Evolutionary conservation across 2,329 filamentous ascomycete genomes (phyloP), one percentile per base, ranked within the genome.

Genomic region (Emmonsia crescens): DNA sequence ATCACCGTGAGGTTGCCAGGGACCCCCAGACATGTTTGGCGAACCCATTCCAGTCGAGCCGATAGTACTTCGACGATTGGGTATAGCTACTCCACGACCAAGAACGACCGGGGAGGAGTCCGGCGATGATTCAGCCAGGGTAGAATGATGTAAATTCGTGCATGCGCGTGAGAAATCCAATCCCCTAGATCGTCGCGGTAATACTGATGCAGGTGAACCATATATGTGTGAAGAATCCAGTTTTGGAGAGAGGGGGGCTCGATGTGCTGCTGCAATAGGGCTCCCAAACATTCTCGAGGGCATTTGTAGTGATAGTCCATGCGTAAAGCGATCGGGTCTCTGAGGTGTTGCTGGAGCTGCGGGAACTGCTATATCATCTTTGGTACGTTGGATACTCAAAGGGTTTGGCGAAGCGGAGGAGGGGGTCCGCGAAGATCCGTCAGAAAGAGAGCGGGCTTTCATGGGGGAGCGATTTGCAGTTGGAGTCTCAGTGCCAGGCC

Each of bases 141-240:
- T 97, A 19, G 93, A 96, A 75, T 97, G 94, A 76, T 97, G 94
- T 27, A 99, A 81, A 72, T 92, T 96, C 12, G 93, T 96, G 64
- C 91, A 94, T 12, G 92, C 92, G 67, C 93, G 84, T 48, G 93
- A 93, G 74, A 96, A 97, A 76, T 97, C 93, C 64, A 96, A 80
- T 51, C 93, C 93, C 61, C 93, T 85, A 36, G 92, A 96, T 64
- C 92, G 87, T 66, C 93, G 85, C 21, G 93, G 93, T 8, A 97
- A 82, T 55, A 96, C 89, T 60, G 92, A 95, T 31, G 89, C 88
- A 1, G 92, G 91, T 1, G 91, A 93, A 10, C 89, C 88, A 77
- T 95, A 96, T 56, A 87, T 90, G 67, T 91, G 89, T 24, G 88
- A 87, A 61, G 89, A 83, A 73, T 96, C 91, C 65, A 94, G 83